Evolutionary conservation across 176 grass and related monocot species (phyloP).

Genomic region (Otatea glauca): DNA sequence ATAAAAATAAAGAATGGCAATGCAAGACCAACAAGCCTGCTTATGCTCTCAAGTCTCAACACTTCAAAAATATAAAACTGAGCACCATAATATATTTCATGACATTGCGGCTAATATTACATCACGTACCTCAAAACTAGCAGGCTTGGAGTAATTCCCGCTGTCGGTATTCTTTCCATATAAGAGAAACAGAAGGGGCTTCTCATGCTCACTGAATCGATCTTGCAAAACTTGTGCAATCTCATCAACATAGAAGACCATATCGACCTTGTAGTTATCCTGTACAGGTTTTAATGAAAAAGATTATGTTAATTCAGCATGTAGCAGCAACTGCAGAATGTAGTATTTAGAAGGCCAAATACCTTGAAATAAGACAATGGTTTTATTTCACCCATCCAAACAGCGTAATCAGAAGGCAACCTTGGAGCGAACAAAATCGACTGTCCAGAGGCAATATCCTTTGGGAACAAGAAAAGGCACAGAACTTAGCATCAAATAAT

Average conservation of each 20-base stretch:
- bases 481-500: conserved; percentile 14
- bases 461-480: conserved; percentile 38
- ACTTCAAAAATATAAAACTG: conserved; percentile 26
- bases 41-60: neutral
- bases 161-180: conserved; percentile 84
- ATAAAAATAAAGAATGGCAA: neutral
- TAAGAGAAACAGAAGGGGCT: conserved; percentile 81
- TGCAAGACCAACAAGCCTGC: neutral
- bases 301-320: conserved; percentile 20
- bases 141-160: conserved; percentile 90
- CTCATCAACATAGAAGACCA: conserved; percentile 90
- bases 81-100: neutral
- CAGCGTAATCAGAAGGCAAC: conserved; percentile 89
- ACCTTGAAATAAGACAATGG: conserved; percentile 69
- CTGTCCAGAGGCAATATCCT: conserved; percentile 86
- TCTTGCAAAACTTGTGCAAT: conserved; percentile 64
- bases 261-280: conserved; percentile 83
- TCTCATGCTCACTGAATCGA: conserved; percentile 52
- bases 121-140: conserved; percentile 74
- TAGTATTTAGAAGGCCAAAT: neutral
- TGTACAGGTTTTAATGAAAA: conserved; percentile 42
- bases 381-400: conserved; percentile 99
- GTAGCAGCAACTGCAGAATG: neutral
- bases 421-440: conserved; percentile 86
- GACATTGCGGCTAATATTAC: neutral